Base-by-base conservation (phyloP, 140 eudicot genomes). In the Bidens hawaiensis region DNA sequence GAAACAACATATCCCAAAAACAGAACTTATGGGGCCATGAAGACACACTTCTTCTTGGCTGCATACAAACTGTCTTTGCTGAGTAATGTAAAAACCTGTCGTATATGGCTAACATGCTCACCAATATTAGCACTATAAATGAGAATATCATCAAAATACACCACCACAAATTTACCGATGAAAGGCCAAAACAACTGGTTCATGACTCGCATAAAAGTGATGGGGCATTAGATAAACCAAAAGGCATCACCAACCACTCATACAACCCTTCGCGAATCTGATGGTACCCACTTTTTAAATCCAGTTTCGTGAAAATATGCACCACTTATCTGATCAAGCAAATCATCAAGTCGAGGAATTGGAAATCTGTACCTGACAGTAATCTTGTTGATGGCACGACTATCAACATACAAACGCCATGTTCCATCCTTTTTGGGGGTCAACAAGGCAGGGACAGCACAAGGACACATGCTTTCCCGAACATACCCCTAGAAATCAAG, bases 261-360 rank as follows among this genome's bases (percentile, higher is more conserved):
- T 59, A 19, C 65, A 59, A 59, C 14, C 65, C 48, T 16, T 14
- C 1, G 3, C 52, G 52, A 22, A 61, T 61, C 11, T 61, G 67
- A 10, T 61, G 23, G 12, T 61, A 22, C 34, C 52, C 27, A 16
- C 48, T 59, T 28, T 31, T 59, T 2, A 59, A 59, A 59, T 33
- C 48, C 0, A 59, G 27, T 11, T 61, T 61, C 3, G 51, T 61
- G 16, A 61, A 38, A 19, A 38, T 18, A 19, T 2, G 53, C 67
- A 15, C 62, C 62, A 15, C 43, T 55, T 14, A 55, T 27, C 18
- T 28, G 41, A 10, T 55, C 42, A 13, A 55, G 14, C 8, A 55
- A 26, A 30, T 28, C 62, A 26, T 50, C 57, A 19, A 50, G 57
- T 19, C 57, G 15, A 12, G 57, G 57, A 9, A 50, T 50, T 6